A percentile compares a stretch with the other conserved stretches of the same genome.
phyloP scores from a whole-genome alignment of 768 basidiomycete genomes.

The Leccinum incarnatum region DNA sequence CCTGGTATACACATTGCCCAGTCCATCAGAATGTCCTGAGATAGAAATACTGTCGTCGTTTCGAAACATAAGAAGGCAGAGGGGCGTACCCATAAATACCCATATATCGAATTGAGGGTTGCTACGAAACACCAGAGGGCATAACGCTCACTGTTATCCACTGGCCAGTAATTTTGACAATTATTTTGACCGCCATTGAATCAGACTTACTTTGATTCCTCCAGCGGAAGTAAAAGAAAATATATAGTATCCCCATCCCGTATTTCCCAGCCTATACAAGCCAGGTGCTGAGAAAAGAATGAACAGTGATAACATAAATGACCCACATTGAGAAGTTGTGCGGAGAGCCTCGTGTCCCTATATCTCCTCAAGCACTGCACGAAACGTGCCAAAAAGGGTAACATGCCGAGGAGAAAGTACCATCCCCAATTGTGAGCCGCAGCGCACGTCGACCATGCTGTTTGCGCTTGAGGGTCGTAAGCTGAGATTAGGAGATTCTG shows the following conservation, averaged over 20 bases:
- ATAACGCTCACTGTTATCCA: constrained; percentile 49
- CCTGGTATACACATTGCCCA: constrained; percentile 78
- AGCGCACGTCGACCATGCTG: constrained; percentile 44
- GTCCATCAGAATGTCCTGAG: constrained; percentile 83
- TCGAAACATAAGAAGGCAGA: neutral
- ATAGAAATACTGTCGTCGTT: neutral
- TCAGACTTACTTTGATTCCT: constrained; percentile 51
- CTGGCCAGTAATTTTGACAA: constrained; percentile 3
- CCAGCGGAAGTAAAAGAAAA: constrained; percentile 77
- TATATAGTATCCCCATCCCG: constrained; percentile 57
- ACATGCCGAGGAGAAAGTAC: constrained; percentile 52
- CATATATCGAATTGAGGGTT: constrained; percentile 65
- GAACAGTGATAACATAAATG: neutral
- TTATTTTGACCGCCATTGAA: neutral
- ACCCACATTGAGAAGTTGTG: constrained; percentile 86
- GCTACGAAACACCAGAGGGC: constrained; percentile 67
- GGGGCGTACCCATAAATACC: constrained; percentile 70
- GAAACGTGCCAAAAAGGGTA: constrained; percentile 77
- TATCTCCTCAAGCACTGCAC: constrained; percentile 89
- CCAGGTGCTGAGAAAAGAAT: neutral
- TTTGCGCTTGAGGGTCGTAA: constrained; percentile 37
- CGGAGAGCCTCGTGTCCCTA: constrained; percentile 64
- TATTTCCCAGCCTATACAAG: constrained; percentile 80
- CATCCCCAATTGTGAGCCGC: constrained; percentile 54
- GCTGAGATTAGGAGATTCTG: constrained; percentile 4